Conservation (phyloP, 1,284 basidiomycete genomes). For the Sanguinoderma infundibulare region DNA sequence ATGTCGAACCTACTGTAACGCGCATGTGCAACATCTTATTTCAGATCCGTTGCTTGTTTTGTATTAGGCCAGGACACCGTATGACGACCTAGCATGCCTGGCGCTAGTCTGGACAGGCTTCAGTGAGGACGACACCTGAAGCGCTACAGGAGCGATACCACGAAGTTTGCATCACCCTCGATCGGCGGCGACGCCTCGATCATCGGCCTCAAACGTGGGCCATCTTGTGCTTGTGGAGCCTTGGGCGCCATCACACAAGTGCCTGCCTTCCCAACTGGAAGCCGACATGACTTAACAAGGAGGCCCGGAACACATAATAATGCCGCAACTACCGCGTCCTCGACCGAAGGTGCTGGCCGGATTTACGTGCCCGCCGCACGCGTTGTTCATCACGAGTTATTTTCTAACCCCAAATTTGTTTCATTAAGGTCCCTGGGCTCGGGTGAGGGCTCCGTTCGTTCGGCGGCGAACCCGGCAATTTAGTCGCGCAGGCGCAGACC, state of each 20-base stretch:
- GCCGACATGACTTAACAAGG: neutral
- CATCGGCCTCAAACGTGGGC: neutral
- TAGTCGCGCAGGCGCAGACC: neutral
- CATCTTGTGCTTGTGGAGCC: slow-evolving; percentile 6
- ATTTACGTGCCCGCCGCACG: slow-evolving; percentile 16
- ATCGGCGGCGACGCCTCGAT: slow-evolving; percentile 5
- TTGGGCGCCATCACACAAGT: slow-evolving; percentile 4
- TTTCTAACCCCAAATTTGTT: slow-evolving; percentile 8
- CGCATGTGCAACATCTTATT: neutral
- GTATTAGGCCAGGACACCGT: slow-evolving; percentile 13
- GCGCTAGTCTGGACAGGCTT: slow-evolving; percentile 11
- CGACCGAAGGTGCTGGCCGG: neutral
- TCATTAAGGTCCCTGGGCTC: neutral
- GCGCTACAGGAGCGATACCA: neutral
- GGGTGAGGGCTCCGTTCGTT: neutral
- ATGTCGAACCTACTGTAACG: neutral
- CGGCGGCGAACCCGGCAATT: neutral
- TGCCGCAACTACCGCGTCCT: neutral
- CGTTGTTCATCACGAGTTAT: slow-evolving; percentile 8
- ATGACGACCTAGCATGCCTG: slow-evolving; percentile 12
- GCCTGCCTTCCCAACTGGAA: neutral
- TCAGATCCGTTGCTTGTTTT: slow-evolving; percentile 4
- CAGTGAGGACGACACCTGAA: slow-evolving; percentile 9
- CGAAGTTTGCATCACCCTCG: slow-evolving; percentile 2
- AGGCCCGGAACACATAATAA: neutral